Percentiles rank a stretch among this genome's conserved stretches.
These are phyloP conservation scores for Madurella fahalii DNA, from an alignment of 2,329 filamentous ascomycete species.

Conservation along the genomic window DNA sequence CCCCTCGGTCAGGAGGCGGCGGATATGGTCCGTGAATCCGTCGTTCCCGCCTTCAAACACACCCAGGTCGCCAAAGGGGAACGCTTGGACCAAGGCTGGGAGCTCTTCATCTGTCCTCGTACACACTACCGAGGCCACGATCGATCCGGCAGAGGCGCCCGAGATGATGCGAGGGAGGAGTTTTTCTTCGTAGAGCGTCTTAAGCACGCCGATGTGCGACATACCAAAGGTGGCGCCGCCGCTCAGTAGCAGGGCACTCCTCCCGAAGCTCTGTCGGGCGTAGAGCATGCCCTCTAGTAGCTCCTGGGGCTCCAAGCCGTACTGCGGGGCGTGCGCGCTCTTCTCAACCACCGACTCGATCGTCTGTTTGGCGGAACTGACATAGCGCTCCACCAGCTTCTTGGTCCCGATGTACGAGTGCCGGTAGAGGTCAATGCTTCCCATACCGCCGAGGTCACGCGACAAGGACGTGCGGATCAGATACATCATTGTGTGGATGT, in stretches of 20 bases:
- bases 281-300: constrained; percentile 65
- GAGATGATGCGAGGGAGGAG: constrained; percentile 83
- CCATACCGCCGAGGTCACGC: constrained; percentile 81
- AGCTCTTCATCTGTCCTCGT: constrained; percentile 75
- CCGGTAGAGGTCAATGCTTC: constrained; percentile 74
- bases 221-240: constrained; percentile 88
- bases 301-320: constrained; percentile 55
- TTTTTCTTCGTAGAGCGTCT: constrained; percentile 69
- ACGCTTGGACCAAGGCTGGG: constrained; percentile 61
- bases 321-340: constrained; percentile 43
- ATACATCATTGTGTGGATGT: constrained; percentile 74
- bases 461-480: constrained; percentile 75
- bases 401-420: constrained; percentile 86
- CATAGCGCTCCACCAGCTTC: constrained; percentile 79
- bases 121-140: constrained; percentile 77
- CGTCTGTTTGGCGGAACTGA: constrained; percentile 71
- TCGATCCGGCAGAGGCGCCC: constrained; percentile 81
- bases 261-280: constrained; percentile 76
- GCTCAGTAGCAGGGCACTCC: constrained; percentile 76
- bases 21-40: constrained; percentile 63
- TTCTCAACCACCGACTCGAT: constrained; percentile 67
- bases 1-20: constrained; percentile 73
- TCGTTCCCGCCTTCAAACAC: constrained; percentile 68
- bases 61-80: constrained; percentile 73
- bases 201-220: constrained; percentile 85